Percentiles rank a stretch among this genome's conserved stretches.
These are phyloP conservation scores for Hypericum perforatum DNA, from an alignment of 345 rosid genomes.

Conservation along the genomic window DNA sequence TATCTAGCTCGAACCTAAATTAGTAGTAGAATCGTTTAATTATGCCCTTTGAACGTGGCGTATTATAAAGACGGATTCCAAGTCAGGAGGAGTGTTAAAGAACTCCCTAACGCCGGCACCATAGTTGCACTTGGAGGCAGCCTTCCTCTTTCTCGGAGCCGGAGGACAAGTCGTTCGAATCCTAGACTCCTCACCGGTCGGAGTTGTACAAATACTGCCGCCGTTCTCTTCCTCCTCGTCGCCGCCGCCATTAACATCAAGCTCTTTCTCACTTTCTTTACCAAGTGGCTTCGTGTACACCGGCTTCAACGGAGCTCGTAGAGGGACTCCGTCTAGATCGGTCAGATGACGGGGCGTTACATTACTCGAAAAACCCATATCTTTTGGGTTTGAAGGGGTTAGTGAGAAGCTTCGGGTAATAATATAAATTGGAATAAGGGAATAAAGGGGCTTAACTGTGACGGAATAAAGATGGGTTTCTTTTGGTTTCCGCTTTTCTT, in stretches of 20 bases:
- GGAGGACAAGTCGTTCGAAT: conserved; percentile 6
- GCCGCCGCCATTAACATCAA: background rate
- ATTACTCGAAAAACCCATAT: conserved; percentile 36
- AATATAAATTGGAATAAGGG: conserved; percentile 16
- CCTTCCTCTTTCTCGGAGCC: conserved; percentile 7
- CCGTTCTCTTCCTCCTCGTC: background rate
- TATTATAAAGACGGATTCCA: conserved; percentile 5
- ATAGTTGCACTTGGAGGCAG: conserved; percentile 1
- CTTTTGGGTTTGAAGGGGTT: too few relatives aligned
- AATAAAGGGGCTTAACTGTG: conserved; percentile 26
- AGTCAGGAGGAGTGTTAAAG: conserved; percentile 5
- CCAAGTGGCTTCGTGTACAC: background rate
- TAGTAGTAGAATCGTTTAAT: background rate
- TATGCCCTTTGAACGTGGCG: conserved; percentile 13
- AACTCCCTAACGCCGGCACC: conserved; percentile 2
- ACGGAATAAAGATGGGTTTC: background rate
- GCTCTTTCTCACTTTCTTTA: too few relatives aligned
- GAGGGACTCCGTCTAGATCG: conserved; percentile 13
- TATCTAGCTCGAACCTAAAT: too few relatives aligned
- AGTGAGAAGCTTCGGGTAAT: background rate
- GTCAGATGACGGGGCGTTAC: too few relatives aligned
- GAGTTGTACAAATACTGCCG: background rate
- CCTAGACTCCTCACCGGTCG: conserved; percentile 3
- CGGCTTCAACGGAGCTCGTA: conserved; percentile 23
- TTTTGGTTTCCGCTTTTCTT: conserved; percentile 15